Percentiles rank a stretch among this genome's conserved stretches.
These are phyloP conservation scores for Globisporangium middletonii DNA, from an alignment of 352 stramenopile species.

Conservation along the genomic window DNA sequence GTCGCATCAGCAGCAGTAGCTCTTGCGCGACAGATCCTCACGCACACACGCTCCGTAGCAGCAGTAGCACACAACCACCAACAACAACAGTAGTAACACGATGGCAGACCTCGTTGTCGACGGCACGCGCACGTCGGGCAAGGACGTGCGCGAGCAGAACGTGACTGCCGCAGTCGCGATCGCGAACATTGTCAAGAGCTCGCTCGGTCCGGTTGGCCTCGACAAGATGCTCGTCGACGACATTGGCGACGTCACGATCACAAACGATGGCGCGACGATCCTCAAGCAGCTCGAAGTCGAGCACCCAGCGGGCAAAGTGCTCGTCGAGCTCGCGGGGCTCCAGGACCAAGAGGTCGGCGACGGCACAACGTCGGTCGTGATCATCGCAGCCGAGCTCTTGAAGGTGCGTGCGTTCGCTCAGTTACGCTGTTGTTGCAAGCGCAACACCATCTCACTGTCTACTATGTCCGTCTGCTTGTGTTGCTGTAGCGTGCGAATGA, in stretches of 20 bases:
- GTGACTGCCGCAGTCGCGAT: constrained; percentile 98
- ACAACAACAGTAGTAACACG: constrained; percentile 26
- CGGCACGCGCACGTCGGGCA: constrained; percentile 87
- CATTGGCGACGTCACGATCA: constrained; percentile 99
- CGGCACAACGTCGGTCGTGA: constrained; percentile 98
- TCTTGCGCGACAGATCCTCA: too few species aligned
- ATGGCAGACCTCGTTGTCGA: constrained; percentile 86
- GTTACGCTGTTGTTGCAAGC: neutral
- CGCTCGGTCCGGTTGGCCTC: constrained; percentile 96
- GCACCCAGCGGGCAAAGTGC: constrained; percentile 97
- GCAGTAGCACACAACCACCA: neutral
- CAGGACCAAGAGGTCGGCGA: constrained; percentile 99
- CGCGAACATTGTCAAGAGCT: constrained; percentile 99
- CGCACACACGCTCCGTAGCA: too few species aligned
- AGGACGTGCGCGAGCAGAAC: constrained; percentile 93
- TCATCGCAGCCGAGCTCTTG: constrained; percentile 98
- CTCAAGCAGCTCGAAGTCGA: constrained; percentile 99
- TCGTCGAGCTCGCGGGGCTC: constrained; percentile 97
- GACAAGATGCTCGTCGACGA: constrained; percentile 99
- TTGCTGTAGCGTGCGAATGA: constrained; percentile 90
- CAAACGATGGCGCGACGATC: constrained; percentile 99
- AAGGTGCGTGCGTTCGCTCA: constrained; percentile 34
- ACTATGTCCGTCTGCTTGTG: neutral
- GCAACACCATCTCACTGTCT: neutral
- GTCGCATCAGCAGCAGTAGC: too few species aligned